Conservation (phyloP, 2,329 filamentous ascomycete genomes). For the Colletotrichum sp. region DNA sequence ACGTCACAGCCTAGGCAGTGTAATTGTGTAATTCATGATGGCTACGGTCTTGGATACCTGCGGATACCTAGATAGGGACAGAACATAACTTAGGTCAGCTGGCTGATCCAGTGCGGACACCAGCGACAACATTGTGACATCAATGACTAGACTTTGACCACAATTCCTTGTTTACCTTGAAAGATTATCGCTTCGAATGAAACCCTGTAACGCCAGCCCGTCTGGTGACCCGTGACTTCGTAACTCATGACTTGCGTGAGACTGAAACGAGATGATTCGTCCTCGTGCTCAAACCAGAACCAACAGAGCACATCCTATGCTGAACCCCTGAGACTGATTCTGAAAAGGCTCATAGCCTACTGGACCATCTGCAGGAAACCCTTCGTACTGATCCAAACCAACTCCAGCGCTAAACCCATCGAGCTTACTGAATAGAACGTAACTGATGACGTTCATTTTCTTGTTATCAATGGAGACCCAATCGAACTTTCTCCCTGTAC, state of each 20-base stretch:
- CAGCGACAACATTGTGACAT: background rate
- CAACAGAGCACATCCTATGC: background rate
- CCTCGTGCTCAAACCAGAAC: background rate
- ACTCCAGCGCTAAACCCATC: background rate
- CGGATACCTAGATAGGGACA: constrained; percentile 3
- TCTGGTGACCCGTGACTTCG: background rate
- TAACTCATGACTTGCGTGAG: background rate
- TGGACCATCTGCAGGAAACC: background rate
- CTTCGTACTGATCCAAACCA: background rate
- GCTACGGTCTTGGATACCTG: constrained; percentile 1
- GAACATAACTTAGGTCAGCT: constrained; percentile 21
- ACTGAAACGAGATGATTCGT: background rate
- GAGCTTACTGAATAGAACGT: background rate
- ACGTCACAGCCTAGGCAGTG: background rate
- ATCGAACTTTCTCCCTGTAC: background rate
- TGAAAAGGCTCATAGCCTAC: background rate
- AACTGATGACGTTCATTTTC: background rate
- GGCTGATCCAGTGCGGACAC: constrained; percentile 18
- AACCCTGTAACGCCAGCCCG: background rate
- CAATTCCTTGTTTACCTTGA: background rate
- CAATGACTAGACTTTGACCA: background rate
- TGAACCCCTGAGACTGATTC: background rate
- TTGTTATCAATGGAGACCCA: background rate
- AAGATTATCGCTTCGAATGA: background rate
- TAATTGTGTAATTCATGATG: constrained; percentile 14